Conservation (phyloP, 148 eudicot genomes). For the Nepenthes gracilis region DNA sequence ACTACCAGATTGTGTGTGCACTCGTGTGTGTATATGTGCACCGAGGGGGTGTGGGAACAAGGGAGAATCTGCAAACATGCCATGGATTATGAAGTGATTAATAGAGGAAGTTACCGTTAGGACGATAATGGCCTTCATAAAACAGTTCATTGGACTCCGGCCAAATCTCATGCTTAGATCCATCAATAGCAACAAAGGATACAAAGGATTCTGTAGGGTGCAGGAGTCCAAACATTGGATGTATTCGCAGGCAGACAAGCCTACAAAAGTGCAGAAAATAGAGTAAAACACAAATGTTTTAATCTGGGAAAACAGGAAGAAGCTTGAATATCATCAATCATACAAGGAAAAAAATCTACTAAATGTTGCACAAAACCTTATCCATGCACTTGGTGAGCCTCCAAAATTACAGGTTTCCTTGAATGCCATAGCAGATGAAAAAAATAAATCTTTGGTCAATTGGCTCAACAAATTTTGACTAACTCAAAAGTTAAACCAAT, state of each 20-base stretch:
- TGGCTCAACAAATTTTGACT: no score
- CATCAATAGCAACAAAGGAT: conserved; percentile 60
- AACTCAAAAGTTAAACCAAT: no score
- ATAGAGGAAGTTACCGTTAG: conserved; percentile 46
- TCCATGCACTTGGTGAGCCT: no score
- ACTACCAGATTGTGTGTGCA: no score
- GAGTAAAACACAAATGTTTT: background rate
- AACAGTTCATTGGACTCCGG: conserved; percentile 59
- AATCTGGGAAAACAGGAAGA: no score
- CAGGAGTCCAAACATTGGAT: conserved; percentile 57
- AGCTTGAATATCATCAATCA: no score
- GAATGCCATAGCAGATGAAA: no score
- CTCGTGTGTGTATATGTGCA: no score
- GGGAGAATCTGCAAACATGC: background rate
- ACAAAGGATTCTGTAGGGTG: conserved; percentile 64
- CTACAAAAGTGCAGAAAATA: conserved; percentile 21
- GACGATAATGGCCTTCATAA: conserved; percentile 69
- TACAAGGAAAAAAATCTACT: no score
- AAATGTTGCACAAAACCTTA: no score
- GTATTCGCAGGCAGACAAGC: conserved; percentile 97
- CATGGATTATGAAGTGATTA: background rate
- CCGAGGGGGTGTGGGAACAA: background rate
- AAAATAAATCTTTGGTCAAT: no score
- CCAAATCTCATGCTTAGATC: conserved; percentile 63
- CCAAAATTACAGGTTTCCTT: no score